Evolutionary conservation across 2,329 filamentous ascomycete genomes (phyloP).

Genomic region (Trichoderma sp.): DNA sequence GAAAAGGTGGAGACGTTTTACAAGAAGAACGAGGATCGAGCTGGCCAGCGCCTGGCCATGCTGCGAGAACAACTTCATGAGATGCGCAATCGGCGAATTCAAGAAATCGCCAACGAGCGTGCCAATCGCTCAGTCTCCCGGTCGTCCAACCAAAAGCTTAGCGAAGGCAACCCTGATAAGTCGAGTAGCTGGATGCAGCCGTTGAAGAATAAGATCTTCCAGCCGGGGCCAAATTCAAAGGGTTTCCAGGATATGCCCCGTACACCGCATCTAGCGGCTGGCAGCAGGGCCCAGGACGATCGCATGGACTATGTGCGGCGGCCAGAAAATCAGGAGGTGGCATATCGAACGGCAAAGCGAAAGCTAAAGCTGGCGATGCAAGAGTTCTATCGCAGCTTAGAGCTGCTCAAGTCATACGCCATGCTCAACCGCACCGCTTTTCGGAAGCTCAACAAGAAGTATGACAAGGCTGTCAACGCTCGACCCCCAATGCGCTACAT

Average conservation of each 20-base stretch:
- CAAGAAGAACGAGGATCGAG: slow-evolving; percentile 80
- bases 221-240: slow-evolving; percentile 58
- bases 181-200: slow-evolving; percentile 48
- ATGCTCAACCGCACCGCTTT: slow-evolving; percentile 90
- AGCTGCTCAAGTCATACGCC: slow-evolving; percentile 88
- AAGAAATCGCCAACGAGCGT: slow-evolving; percentile 58
- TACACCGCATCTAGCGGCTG: slow-evolving; percentile 43
- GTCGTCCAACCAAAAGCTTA: slow-evolving; percentile 4
- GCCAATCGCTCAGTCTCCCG: slow-evolving; percentile 26
- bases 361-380: slow-evolving; percentile 89
- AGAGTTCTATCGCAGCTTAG: slow-evolving; percentile 88
- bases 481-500: slow-evolving; percentile 77
- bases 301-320: slow-evolving; percentile 51
- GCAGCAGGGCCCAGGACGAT: slow-evolving; percentile 30
- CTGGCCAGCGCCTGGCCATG: slow-evolving; percentile 64
- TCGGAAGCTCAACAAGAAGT: slow-evolving; percentile 98
- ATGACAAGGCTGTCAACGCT: slow-evolving; percentile 84
- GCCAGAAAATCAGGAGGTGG: slow-evolving; percentile 54
- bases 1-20: slow-evolving; percentile 94
- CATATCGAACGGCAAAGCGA: slow-evolving; percentile 82
- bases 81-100: slow-evolving; percentile 79
- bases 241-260: slow-evolving; percentile 53
- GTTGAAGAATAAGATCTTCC: slow-evolving; percentile 52
- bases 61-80: slow-evolving; percentile 85
- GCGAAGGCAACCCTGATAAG: slow-evolving; percentile 30